Evolutionary conservation across 2,329 filamentous ascomycete genomes (phyloP).

Genomic region (Chalaropsis thielavioides): DNA sequence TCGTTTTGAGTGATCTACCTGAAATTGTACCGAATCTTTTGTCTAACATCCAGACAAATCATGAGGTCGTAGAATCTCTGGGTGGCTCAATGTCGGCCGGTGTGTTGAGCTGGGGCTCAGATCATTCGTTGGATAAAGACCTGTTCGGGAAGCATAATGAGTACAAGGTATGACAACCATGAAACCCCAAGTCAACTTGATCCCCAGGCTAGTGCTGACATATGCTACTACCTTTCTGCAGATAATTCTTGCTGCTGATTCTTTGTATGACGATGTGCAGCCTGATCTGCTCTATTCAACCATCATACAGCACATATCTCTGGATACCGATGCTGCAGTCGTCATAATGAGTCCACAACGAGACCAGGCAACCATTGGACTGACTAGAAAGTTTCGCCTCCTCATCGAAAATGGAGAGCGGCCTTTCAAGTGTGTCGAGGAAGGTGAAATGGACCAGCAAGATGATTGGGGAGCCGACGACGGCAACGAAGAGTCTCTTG

Average conservation of each 20-base stretch:
- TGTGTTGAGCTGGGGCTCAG: slow-evolving; percentile 59
- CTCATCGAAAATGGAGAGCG: slow-evolving; percentile 40
- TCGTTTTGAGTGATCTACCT: slow-evolving; percentile 69
- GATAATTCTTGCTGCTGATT: slow-evolving; percentile 72
- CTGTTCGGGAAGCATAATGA: slow-evolving; percentile 33
- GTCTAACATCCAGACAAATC: slow-evolving; percentile 57
- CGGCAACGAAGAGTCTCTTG: slow-evolving; percentile 23
- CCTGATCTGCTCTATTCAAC: slow-evolving; percentile 58
- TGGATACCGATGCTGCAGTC: slow-evolving; percentile 43
- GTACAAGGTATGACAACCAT: slow-evolving; percentile 33
- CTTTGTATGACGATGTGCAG: slow-evolving; percentile 75
- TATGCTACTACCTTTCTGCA: slow-evolving; percentile 22
- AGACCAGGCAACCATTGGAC: slow-evolving; percentile 47
- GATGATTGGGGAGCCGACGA: slow-evolving; percentile 57
- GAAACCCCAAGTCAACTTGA: neutral
- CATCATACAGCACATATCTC: slow-evolving; percentile 51
- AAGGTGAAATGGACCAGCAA: slow-evolving; percentile 49
- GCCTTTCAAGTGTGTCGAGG: slow-evolving; percentile 38
- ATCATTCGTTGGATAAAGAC: slow-evolving; percentile 29
- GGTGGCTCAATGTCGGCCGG: slow-evolving; percentile 47
- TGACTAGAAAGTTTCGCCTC: slow-evolving; percentile 48
- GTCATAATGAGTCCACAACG: slow-evolving; percentile 71
- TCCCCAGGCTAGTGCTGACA: neutral
- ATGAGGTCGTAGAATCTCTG: slow-evolving; percentile 35
- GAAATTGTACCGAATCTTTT: slow-evolving; percentile 69